Percentiles rank a stretch among this genome's conserved stretches.
phyloP scores from a whole-genome alignment of 2,329 filamentous ascomycete species.

The Fusarium sp. region DNA sequence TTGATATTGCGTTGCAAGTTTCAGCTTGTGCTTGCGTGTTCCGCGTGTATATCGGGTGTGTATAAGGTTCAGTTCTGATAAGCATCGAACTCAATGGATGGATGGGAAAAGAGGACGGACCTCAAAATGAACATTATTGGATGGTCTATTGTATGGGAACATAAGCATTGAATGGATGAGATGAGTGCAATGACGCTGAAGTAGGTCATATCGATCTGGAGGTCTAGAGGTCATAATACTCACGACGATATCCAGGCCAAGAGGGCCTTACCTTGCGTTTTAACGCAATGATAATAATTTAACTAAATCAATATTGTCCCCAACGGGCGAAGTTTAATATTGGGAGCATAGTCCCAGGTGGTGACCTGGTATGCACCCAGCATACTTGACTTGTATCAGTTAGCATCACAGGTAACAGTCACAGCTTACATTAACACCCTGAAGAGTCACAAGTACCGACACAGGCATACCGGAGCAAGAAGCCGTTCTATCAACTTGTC shows the following conservation, averaged over 20 bases:
- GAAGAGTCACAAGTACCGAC: background rate
- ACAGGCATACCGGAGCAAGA: background rate
- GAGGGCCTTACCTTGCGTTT: slow-evolving; percentile 22
- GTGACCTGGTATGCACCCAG: background rate
- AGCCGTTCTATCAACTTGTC: slow-evolving; percentile 25
- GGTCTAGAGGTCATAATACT: background rate
- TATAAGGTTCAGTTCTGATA: background rate
- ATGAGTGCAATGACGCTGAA: background rate
- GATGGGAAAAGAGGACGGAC: background rate
- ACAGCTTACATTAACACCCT: background rate
- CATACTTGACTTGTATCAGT: too few species aligned
- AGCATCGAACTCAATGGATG: background rate
- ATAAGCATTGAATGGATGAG: background rate
- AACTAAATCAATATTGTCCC: background rate
- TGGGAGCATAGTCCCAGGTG: background rate
- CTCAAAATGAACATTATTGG: background rate
- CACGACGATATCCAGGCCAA: slow-evolving; percentile 5
- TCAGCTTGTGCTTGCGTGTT: slow-evolving; percentile 20
- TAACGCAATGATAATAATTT: background rate
- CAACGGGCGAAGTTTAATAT: background rate
- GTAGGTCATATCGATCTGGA: background rate
- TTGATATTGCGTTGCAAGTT: slow-evolving; percentile 19
- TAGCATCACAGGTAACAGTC: background rate
- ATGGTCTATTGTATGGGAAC: background rate
- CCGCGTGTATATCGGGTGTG: slow-evolving; percentile 1